Evolutionary conservation across 108 stramenopile species (phyloP).

Genomic region (Heterococcus sp.): DNA sequence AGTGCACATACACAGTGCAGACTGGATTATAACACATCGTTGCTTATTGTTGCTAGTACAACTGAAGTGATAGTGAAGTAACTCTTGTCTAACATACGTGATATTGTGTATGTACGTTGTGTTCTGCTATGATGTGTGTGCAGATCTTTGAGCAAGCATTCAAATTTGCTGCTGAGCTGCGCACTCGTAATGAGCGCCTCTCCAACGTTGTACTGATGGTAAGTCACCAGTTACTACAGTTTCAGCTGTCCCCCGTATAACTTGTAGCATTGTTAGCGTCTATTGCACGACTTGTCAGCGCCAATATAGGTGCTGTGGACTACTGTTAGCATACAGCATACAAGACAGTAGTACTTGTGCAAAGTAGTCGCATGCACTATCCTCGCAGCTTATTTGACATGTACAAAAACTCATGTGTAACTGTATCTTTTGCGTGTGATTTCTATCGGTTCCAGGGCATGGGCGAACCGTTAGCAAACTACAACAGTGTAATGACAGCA

Average conservation of each 20-base stretch:
- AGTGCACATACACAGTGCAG: no score
- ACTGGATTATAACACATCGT: no score
- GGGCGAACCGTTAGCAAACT: slow-evolving; percentile 88
- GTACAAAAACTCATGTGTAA: neutral
- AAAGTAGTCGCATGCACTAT: no score
- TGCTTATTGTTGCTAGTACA: neutral
- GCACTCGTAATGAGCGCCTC: slow-evolving; percentile 60
- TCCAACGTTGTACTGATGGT: slow-evolving; percentile 92
- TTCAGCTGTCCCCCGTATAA: no score
- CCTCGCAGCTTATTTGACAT: no score
- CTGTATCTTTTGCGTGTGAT: neutral
- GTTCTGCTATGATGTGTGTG: neutral
- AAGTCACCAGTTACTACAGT: no score
- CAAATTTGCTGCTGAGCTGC: slow-evolving; percentile 28
- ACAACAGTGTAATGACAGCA: slow-evolving; percentile 79
- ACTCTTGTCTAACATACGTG: neutral
- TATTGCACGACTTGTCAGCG: no score
- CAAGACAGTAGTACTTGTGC: no score
- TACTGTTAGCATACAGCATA: no score
- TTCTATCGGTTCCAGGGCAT: slow-evolving; percentile 69
- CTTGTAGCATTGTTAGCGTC: no score
- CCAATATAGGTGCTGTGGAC: no score
- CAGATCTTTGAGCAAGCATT: slow-evolving; percentile 45
- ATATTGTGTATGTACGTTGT: neutral
- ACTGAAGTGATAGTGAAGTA: neutral